Base-by-base conservation (phyloP, 345 rosid species). In the Hibiscus mutabilis region DNA sequence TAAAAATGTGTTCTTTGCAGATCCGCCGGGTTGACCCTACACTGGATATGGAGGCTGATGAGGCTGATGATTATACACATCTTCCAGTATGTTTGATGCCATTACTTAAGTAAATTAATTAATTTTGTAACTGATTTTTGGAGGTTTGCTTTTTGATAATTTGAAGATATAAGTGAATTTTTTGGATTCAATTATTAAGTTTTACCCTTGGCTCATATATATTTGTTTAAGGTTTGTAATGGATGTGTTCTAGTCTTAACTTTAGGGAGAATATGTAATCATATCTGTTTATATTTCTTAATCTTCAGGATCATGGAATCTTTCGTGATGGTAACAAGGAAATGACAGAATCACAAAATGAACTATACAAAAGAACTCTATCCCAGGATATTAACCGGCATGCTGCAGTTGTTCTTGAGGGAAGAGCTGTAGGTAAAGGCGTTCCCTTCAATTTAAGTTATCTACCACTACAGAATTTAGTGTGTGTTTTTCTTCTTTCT, bases 61-160 rank as follows among this genome's bases (percentile, higher is more conserved):
- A 71, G 78, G 98, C 98, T 69, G 99, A 95, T 79, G 99, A 95
- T 84, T 95, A 95, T 81, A 84, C 86, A 33, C 99, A 92, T 80
- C 89, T 95, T 76, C 91, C 85, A 22, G 99, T 95, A 87, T 56
- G 90, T 76, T 79, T n/a, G 60, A 75, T 72, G 31, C 60, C 33
- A 12, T 46, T 19, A 3, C 4, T 59, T 46, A 21, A 52, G 56
- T 63, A 29, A 27, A 63, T 40, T 55, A 21, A 37, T 44, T 66
- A 9, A 74, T 65, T 47, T 51, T 76, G 35, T 66, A 44, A 10
- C 46, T 44, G 10, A 19, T 37, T 19, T 60, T 70, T 15, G 16
- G 19, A 6, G 37, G 40, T n/a, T 29, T 60, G 66, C 57, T 44
- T 46, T 73, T 24, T 22, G 18, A 13, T 4, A 18, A 35, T 71